Evolutionary conservation across 2,329 filamentous ascomycete genomes (phyloP), one percentile per base, ranked within the genome.

Genomic region (Monilinia aucupariae): DNA sequence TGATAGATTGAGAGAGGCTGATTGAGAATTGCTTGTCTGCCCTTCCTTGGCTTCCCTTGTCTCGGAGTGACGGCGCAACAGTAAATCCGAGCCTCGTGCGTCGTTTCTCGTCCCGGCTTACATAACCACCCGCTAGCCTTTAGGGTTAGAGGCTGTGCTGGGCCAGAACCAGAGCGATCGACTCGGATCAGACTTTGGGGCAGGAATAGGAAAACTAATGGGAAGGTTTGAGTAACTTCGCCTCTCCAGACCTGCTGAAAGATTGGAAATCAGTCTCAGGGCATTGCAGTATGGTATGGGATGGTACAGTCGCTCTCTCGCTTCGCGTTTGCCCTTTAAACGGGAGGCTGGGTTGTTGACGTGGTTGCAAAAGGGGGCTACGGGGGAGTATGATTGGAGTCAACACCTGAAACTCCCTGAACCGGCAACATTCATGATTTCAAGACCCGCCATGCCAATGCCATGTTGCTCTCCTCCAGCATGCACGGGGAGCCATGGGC

Each of bases 1-100:
- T 54, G 25, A 64, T 32, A 30, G 27, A 30, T 30, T 30, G 27
- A 30, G 3, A 53, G 59, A 65, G 54, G 67, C 61, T 62, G 53
- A 45, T 45, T 20, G 7, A 32, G 22, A 41, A 41, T 64, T 39
- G 45, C 37, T 59, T 54, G 52, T 59, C 51, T n/a, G n/a, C n/a
- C n/a, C n/a, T n/a, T n/a, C n/a, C n/a, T n/a, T n/a, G n/a, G n/a
- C 27, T n/a, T 25, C 17, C 54, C 39, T 60, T 52, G 41, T 62
- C 50, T 62, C 34, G 48, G 34, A 27, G 32, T 5, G 37, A 15
- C 43, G 60, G 41, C 17, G 17, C 2, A 52, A 47, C 7, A 10
- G n/a, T 45, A 47, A 34, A 34, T 15, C 45, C 22, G 22, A 48
- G 22, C n/a, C 3, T 25, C 3, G n/a, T n/a, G n/a, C n/a, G n/a